phyloP scores from a whole-genome alignment of 1,284 basidiomycete species.

The Moniliella sp. region DNA sequence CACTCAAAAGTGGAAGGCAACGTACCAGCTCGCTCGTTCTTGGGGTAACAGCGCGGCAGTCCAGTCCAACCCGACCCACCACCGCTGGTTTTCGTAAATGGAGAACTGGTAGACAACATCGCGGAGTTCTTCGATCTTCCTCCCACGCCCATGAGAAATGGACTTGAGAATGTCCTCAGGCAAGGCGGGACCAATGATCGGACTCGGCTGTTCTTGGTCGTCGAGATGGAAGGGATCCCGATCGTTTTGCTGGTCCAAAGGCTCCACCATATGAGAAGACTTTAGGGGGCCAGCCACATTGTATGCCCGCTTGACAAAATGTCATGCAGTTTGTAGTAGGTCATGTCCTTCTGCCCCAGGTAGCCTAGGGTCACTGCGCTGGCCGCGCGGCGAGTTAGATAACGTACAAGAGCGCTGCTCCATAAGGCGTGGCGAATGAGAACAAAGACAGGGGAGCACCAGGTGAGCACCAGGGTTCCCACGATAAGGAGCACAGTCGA shows the following conservation, averaged over 20 bases:
- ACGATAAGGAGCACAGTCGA: slow-evolving; percentile 16
- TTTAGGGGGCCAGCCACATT: too few relatives aligned
- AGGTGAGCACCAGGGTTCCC: slow-evolving; percentile 23
- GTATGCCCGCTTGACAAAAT: slow-evolving; percentile 2
- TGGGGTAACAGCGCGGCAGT: slow-evolving; percentile 70
- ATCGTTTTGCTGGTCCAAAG: slow-evolving; percentile 1
- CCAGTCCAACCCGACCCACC: slow-evolving; percentile 57
- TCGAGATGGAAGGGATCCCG: not conserved
- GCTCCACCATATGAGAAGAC: too few relatives aligned
- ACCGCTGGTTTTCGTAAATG: slow-evolving; percentile 77
- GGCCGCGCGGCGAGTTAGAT: slow-evolving; percentile 8
- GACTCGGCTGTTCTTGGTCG: not conserved
- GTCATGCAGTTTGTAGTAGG: not conserved
- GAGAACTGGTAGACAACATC: slow-evolving; percentile 29
- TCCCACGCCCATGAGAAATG: slow-evolving; percentile 3
- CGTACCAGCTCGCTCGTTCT: slow-evolving; percentile 71
- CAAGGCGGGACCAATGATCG: not conserved
- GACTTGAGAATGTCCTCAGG: slow-evolving; percentile 1
- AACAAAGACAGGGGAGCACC: slow-evolving; percentile 30
- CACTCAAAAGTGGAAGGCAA: not conserved
- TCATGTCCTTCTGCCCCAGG: not conserved
- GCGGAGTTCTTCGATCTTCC: slow-evolving; percentile 8
- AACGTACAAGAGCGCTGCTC: slow-evolving; percentile 23
- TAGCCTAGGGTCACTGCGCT: slow-evolving; percentile 6
- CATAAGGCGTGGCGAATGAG: slow-evolving; percentile 24